Conservation (phyloP, 1,139 yeast species). For the Taiozyma sp. region DNA sequence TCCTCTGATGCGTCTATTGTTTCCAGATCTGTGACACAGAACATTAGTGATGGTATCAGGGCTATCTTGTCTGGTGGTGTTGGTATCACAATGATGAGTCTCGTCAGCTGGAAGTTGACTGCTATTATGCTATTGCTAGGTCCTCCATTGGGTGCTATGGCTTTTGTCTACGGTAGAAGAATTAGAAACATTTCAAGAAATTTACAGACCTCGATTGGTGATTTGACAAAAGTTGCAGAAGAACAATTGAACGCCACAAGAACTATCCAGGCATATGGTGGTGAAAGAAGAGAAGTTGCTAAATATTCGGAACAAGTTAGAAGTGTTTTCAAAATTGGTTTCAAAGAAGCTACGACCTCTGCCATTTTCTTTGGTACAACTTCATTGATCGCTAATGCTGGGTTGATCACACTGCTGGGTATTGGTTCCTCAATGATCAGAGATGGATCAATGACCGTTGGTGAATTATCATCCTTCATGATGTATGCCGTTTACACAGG, state of each 20-base stretch:
- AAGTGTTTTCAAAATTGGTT: conserved; percentile 67
- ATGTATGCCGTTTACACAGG: conserved; percentile 97
- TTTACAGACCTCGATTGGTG: conserved; percentile 83
- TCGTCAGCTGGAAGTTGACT: conserved; percentile 76
- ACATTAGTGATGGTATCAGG: conserved; percentile 86
- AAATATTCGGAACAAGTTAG: conserved; percentile 68
- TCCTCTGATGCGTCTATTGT: conserved; percentile 90
- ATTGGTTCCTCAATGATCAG: conserved; percentile 79
- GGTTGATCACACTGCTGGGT: conserved; percentile 68
- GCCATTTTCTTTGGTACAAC: conserved; percentile 77
- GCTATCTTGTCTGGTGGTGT: conserved; percentile 76
- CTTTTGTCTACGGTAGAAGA: conserved; percentile 73
- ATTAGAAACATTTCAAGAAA: conserved; percentile 70
- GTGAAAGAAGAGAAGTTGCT: conserved; percentile 61
- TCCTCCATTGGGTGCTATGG: conserved; percentile 81
- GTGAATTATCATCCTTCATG: conserved; percentile 89
- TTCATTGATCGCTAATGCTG: conserved; percentile 78
- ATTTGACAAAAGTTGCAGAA: conserved; percentile 87
- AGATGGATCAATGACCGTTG: conserved; percentile 69
- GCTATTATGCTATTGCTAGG: conserved; percentile 72
- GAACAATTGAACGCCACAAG: conserved; percentile 82
- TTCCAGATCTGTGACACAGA: conserved; percentile 79
- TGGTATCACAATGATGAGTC: conserved; percentile 88
- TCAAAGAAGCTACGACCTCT: conserved; percentile 74
- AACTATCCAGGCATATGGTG: conserved; percentile 87